Evolutionary conservation across 805 yeast genomes (phyloP).

Genomic region (Ogataea allantospora): DNA sequence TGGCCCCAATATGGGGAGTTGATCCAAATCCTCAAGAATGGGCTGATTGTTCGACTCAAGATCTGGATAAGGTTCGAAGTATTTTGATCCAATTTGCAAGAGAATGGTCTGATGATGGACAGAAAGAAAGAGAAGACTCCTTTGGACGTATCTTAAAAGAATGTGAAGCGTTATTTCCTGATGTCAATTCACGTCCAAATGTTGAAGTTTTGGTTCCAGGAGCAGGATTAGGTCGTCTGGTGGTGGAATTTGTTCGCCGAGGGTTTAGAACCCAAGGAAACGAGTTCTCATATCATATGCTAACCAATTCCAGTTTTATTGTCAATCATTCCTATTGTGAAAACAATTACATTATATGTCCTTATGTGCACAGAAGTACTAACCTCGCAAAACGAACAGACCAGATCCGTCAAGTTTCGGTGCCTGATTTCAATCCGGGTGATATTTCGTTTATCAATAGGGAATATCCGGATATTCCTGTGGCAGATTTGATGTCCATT

Average conservation of each 20-base stretch:
- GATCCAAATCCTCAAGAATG: slow-evolving; percentile 37
- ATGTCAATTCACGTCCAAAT: slow-evolving; percentile 34
- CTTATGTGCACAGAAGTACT: slow-evolving; percentile 53
- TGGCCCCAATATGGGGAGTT: slow-evolving; percentile 54
- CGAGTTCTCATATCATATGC: slow-evolving; percentile 65
- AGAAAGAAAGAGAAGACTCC: slow-evolving; percentile 40
- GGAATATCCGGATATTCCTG: slow-evolving; percentile 40
- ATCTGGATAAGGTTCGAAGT: slow-evolving; percentile 56
- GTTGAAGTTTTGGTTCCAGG: slow-evolving; percentile 58
- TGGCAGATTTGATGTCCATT: slow-evolving; percentile 61
- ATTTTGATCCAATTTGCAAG: slow-evolving; percentile 55
- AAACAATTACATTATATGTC: slow-evolving; percentile 45
- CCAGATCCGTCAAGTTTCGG: slow-evolving; percentile 48
- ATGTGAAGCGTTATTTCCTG: slow-evolving; percentile 39
- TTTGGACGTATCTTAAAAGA: slow-evolving; percentile 39
- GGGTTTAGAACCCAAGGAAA: slow-evolving; percentile 69
- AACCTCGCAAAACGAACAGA: slow-evolving; percentile 43
- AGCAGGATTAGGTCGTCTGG: slow-evolving; percentile 60
- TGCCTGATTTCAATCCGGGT: slow-evolving; percentile 54
- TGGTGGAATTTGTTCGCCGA: slow-evolving; percentile 49
- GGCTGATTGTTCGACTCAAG: slow-evolving; percentile 40
- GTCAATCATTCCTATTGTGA: slow-evolving; percentile 45
- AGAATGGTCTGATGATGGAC: slow-evolving; percentile 62
- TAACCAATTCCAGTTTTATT: slow-evolving; percentile 52
- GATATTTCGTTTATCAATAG: slow-evolving; percentile 35